Percentiles rank a stretch among this genome's conserved stretches.
Conservation (phyloP, 768 basidiomycete genomes). For the Crucibulum laeve region DNA sequence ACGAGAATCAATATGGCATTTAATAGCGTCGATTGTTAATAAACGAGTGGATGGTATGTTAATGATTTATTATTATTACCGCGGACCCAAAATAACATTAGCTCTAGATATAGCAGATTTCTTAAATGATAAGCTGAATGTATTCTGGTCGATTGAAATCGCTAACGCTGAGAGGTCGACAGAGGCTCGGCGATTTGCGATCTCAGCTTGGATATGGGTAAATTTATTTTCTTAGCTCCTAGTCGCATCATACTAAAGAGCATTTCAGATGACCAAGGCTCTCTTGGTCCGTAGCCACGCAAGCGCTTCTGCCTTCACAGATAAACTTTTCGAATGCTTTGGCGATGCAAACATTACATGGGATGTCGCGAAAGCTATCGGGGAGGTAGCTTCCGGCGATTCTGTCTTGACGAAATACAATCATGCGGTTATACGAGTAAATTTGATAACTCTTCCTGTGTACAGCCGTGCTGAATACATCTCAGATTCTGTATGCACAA, state of each 20-base stretch:
- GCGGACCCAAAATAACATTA: slow-evolving; percentile 1
- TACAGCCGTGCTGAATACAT: not conserved
- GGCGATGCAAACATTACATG: slow-evolving; percentile 58
- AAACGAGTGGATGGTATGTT: slow-evolving; percentile 63
- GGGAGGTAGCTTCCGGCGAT: slow-evolving; percentile 59
- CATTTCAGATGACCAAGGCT: slow-evolving; percentile 66
- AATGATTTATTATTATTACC: not conserved
- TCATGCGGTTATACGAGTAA: slow-evolving; percentile 73
- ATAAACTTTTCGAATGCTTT: slow-evolving; percentile 68
- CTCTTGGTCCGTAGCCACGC: slow-evolving; percentile 74
- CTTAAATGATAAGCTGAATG: slow-evolving; percentile 32
- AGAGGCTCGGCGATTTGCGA: slow-evolving; percentile 43
- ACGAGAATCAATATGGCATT: slow-evolving; percentile 48
- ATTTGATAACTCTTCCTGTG: slow-evolving; percentile 9
- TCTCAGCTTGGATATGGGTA: slow-evolving; percentile 72
- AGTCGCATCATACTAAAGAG: not conserved
- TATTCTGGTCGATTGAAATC: slow-evolving; percentile 49
- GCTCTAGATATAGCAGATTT: slow-evolving; percentile 45
- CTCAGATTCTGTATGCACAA: slow-evolving; percentile 71
- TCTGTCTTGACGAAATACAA: slow-evolving; percentile 71
- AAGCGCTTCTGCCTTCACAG: slow-evolving; percentile 48
- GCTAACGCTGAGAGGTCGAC: slow-evolving; percentile 20
- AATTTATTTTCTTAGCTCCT: slow-evolving; percentile 10
- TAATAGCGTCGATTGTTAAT: slow-evolving; percentile 71
- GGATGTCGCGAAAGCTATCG: slow-evolving; percentile 75